Evolutionary conservation across 2,329 filamentous ascomycete species (phyloP), one percentile per base, ranked within the genome.

Genomic region (Colletotrichum orbiculare): DNA sequence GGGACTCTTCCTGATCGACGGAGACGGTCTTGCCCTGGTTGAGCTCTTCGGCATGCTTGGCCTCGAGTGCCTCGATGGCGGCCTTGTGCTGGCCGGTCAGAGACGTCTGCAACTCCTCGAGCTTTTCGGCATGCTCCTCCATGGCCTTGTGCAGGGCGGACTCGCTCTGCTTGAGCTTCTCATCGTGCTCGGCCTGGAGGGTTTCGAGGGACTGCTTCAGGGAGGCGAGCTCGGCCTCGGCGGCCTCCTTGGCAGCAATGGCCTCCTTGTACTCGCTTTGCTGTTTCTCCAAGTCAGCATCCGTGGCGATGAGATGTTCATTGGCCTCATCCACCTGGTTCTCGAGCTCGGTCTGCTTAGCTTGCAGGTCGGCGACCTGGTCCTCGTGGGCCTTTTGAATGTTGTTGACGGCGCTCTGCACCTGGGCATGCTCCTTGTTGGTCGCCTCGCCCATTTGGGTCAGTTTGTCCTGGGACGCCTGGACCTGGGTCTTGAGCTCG

Each of bases 401-500:
- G 37, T 54, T 53, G 37, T 67, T 42, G 7, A 67, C 59, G 15
- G 61, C 61, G 41, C 54, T 81, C 78, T 70, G 78, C 74, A 60
- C 73, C 15, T 75, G 74, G 9, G 76, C 71, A 15, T 73, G 74
- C 43, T 79, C 80, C 48, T 79, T 76, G 69, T 80, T 77, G 38
- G 85, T 76, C 74, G 86, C 81, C 53, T 85, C 82, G 60, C 80
- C 82, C 17, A 89, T 79, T 68, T 86, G 81, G 2, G 81, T 72
- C 58, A 89, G 80, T 70, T 84, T 88, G 54, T 82, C 83, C 71
- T 88, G 79, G 1, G 85, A 87, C 8, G 82, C 76, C 62, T 82
- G 77, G 53, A 90, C 82, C 69, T 89, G 83, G 6, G 80, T 78
- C 73, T 86, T 87, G 37, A 90, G 81, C 11, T 83, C 76, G 58